Base-by-base conservation (phyloP, 805 yeast genomes). In the Scheffersomyces ergatensis region DNA sequence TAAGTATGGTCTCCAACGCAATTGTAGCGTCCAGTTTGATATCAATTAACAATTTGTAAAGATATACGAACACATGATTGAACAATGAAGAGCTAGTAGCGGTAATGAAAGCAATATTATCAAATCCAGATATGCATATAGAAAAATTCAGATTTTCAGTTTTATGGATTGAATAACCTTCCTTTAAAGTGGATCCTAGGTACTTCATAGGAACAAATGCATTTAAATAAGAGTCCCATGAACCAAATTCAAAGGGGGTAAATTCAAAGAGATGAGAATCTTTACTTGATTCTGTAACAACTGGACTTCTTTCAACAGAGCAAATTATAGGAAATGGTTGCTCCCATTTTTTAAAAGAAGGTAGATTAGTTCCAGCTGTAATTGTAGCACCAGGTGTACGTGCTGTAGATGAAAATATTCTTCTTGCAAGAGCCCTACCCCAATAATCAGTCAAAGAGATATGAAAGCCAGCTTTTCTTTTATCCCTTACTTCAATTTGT, bases 21-120 rank as follows among this genome's bases (percentile, higher is more conserved):
- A 50, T 43, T 5, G 62, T 56, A 2, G 62, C 51, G 25, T 57
- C 60, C 26, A 63, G 58, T 4, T 63, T 58, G 32, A 70, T 53
- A 27, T 63, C 56, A 26, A 60, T 14, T 13, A 67, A 55, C 27
- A 58, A 35, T 37, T 69, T 60, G 70, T 78, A 75, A 7, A 80
- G 54, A 45, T 72, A 76, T 8, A 75, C 54, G 39, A 81, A 65
- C 0, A 78, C 73, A 47, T 67, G 73, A 49, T 78, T 82, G 62
- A 82, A 82, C 19, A 82, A 56, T 0, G 85, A 77, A 0, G 87
- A 81, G 0, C 86, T 80, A 0, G 86, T 78, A 0, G 80, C 87
- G 0, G 81, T 72, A 4, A 82, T 65, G 47, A 79, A 80, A 0
- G 82, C 82, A 29, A 75, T 64, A 48, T 79, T 78, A 48, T 82